These are phyloP conservation scores for Fusarium piperis DNA, from an alignment of 2,329 filamentous ascomycete species.

Conservation along the genomic window DNA sequence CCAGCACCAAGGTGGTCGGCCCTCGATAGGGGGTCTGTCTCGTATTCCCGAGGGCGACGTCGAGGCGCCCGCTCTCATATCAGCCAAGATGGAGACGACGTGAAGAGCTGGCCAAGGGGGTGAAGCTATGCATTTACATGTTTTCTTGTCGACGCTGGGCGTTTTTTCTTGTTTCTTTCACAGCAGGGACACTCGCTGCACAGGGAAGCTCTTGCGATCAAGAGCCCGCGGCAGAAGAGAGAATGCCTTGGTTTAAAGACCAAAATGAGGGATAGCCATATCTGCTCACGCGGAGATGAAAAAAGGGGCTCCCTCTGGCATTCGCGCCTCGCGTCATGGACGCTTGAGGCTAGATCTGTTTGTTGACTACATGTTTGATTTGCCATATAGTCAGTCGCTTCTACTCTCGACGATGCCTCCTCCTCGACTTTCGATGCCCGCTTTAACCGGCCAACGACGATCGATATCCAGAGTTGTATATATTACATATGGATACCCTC, in stretches of 20 bases:
- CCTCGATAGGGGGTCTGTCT: slow-evolving; percentile 59
- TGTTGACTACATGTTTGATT: not conserved
- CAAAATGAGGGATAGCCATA: not conserved
- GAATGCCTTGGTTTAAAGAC: slow-evolving; percentile 9
- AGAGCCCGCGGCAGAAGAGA: not conserved
- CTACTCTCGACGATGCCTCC: not conserved
- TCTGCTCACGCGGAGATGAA: slow-evolving; percentile 20
- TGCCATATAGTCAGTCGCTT: not conserved
- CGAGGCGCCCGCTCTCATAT: slow-evolving; percentile 52
- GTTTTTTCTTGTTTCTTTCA: slow-evolving; percentile 27
- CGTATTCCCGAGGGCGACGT: slow-evolving; percentile 67
- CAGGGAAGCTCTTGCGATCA: not conserved
- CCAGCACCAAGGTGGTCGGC: slow-evolving; percentile 52
- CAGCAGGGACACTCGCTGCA: not conserved
- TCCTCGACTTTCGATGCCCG: not conserved
- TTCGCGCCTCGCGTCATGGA: not conserved
- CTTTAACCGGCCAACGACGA: not conserved
- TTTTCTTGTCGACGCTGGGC: slow-evolving; percentile 17
- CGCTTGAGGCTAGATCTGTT: slow-evolving; percentile 4
- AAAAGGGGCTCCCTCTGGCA: not conserved
- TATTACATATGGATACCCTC: not conserved
- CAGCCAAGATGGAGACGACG: slow-evolving; percentile 44
- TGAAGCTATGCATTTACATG: slow-evolving; percentile 2
- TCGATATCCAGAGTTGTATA: not conserved
- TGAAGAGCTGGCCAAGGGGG: slow-evolving; percentile 21